These are phyloP conservation scores for Dorcoceras hygrometricum DNA, from an alignment of 257 asterid species.

Conservation along the genomic window DNA sequence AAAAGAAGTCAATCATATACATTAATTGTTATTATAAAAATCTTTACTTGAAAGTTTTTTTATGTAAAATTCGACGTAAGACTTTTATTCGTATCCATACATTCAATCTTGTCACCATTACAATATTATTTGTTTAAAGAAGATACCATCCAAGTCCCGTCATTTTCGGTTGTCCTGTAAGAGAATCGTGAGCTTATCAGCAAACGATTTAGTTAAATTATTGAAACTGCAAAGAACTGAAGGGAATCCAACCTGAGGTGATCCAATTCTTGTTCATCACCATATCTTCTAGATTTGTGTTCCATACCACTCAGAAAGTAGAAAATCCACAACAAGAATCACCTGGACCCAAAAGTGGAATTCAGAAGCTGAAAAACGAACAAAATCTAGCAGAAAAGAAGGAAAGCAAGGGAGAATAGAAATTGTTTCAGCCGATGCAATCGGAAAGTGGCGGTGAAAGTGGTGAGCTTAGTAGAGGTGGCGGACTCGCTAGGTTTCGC, in stretches of 20 bases:
- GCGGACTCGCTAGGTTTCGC: constrained; percentile 61
- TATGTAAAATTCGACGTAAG: no score
- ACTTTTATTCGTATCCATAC: no score
- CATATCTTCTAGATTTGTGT: constrained; percentile 17
- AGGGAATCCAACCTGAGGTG: constrained; percentile 25
- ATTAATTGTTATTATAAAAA: no score
- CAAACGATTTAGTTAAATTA: constrained; percentile 8
- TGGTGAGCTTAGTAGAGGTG: constrained; percentile 43
- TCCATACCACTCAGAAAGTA: constrained; percentile 19
- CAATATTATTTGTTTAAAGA: background rate
- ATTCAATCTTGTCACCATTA: no score
- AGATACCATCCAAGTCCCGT: constrained; percentile 10
- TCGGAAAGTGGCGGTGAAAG: constrained; percentile 52
- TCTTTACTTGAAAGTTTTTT: no score
- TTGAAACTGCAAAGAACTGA: constrained; percentile 26
- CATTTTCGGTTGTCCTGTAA: constrained; percentile 5
- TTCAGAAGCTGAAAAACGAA: constrained; percentile 3
- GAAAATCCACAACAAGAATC: constrained; percentile 41
- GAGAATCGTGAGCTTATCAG: background rate
- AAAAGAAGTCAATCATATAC: no score
- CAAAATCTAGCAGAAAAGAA: background rate
- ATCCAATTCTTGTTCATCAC: background rate
- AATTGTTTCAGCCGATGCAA: constrained; percentile 56
- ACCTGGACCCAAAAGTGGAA: constrained; percentile 27
- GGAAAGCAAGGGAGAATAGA: background rate